A percentile compares a stretch with the other conserved stretches of the same genome.
phyloP scores from a whole-genome alignment of 768 basidiomycete genomes.

The Mycena leptocephala region DNA sequence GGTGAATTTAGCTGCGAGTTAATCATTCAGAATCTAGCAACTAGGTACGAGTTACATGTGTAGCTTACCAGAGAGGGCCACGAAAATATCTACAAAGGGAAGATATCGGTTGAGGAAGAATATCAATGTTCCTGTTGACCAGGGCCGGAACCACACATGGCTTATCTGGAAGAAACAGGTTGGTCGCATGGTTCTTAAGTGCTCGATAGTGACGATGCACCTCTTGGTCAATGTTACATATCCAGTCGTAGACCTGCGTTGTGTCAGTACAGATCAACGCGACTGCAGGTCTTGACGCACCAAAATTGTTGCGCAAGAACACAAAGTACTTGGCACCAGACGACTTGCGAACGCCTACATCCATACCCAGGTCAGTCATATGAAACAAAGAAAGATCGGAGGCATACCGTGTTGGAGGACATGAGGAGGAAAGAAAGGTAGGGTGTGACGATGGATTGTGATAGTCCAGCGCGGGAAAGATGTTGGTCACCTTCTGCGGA shows the following conservation, averaged over 20 bases:
- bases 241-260: slow-evolving; percentile 41
- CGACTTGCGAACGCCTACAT: too few species aligned
- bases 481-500: too few species aligned
- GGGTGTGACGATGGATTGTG: too few species aligned
- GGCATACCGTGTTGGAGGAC: too few species aligned
- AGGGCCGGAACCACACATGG: slow-evolving; percentile 40
- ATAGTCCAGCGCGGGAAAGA: too few species aligned
- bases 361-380: too few species aligned
- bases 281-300: background rate
- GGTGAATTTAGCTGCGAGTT: background rate
- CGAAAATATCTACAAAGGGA: slow-evolving; percentile 46
- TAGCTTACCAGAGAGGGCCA: slow-evolving; percentile 27
- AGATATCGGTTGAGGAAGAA: slow-evolving; percentile 49
- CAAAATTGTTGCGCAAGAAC: slow-evolving; percentile 17
- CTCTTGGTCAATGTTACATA: slow-evolving; percentile 44
- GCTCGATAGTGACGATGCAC: background rate
- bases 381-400: too few species aligned
- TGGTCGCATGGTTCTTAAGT: background rate
- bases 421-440: too few species aligned
- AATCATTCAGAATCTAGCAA: background rate
- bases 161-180: slow-evolving; percentile 38
- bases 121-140: slow-evolving; percentile 39
- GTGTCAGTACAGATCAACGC: background rate
- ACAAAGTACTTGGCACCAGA: slow-evolving; percentile 19
- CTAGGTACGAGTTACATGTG: background rate